phyloP scores from a whole-genome alignment of 768 basidiomycete species.

The Zangia roseola region DNA sequence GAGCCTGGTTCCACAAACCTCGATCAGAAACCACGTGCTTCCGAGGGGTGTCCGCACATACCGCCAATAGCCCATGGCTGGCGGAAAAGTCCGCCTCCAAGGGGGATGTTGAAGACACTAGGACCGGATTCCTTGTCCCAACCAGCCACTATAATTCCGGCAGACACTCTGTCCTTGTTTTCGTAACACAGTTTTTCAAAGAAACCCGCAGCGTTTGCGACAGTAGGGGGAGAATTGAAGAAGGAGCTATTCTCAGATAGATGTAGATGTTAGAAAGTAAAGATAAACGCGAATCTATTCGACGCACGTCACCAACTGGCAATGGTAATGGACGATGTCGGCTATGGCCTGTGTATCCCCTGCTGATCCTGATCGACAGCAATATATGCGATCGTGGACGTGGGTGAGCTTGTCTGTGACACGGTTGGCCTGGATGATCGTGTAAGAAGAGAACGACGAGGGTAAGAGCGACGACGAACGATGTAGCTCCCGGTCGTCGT shows the following conservation, averaged over 20 bases:
- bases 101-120: conserved; percentile 93
- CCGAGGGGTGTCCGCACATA: conserved; percentile 36
- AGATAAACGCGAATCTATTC: background rate
- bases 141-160: conserved; percentile 97
- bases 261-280: conserved; percentile 1
- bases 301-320: conserved; percentile 72
- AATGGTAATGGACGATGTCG: conserved; percentile 80
- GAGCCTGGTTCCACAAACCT: conserved; percentile 53
- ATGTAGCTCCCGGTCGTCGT: conserved; percentile 98
- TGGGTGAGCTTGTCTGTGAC: conserved; percentile 98
- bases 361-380: conserved; percentile 97
- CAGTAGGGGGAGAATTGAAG: conserved; percentile 67
- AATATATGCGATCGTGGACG: conserved; percentile 97
- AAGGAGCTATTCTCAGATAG: conserved; percentile 42
- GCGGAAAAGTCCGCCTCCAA: conserved; percentile 95
- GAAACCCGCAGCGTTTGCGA: conserved; percentile 74
- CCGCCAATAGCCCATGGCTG: conserved; percentile 99
- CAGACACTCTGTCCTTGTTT: conserved; percentile 86
- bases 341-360: conserved; percentile 98
- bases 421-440: conserved; percentile 74
- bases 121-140: conserved; percentile 94
- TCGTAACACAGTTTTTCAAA: conserved; percentile 90
- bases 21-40: background rate
- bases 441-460: background rate
- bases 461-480: conserved; percentile 44